A percentile compares a stretch with the other conserved stretches of the same genome.
phyloP scores from a whole-genome alignment of 306 rosid species.

The Rosa rugosa region DNA sequence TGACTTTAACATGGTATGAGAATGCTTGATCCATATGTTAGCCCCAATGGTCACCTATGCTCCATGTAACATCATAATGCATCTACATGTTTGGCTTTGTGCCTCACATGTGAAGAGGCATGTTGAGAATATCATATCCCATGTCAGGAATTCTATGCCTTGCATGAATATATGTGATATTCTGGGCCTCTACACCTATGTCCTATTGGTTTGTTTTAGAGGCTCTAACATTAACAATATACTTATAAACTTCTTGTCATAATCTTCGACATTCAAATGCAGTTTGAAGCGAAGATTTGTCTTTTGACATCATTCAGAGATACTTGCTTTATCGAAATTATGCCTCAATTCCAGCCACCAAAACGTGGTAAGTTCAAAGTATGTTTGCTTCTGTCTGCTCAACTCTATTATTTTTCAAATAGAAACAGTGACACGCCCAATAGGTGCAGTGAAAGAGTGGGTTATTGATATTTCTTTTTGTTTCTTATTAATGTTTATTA shows the following conservation, averaged over 20 bases:
- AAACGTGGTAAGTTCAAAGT: conserved; percentile 54
- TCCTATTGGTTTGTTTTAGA: background rate
- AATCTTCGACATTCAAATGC: conserved; percentile 26
- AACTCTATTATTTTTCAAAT: background rate
- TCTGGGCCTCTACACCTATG: background rate
- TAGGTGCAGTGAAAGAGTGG: background rate
- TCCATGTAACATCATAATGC: background rate
- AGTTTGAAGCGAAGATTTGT: conserved; percentile 88
- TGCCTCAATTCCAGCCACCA: conserved; percentile 57
- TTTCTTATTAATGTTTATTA: background rate
- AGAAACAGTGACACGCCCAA: background rate
- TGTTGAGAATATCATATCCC: background rate
- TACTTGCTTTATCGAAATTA: conserved; percentile 78
- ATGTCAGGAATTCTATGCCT: background rate
- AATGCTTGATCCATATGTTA: too few relatives aligned
- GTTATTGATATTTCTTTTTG: background rate
- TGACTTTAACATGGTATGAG: too few relatives aligned
- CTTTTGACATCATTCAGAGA: conserved; percentile 90
- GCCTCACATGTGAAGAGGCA: background rate
- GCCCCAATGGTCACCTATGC: too few relatives aligned
- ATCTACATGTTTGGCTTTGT: background rate
- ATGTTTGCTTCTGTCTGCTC: conserved; percentile 10
- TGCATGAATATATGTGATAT: background rate
- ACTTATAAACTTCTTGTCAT: background rate
- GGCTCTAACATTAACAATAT: background rate